These are phyloP conservation scores for Aspergillus proliferans DNA, from an alignment of 2,329 filamentous ascomycete species.

Conservation along the genomic window DNA sequence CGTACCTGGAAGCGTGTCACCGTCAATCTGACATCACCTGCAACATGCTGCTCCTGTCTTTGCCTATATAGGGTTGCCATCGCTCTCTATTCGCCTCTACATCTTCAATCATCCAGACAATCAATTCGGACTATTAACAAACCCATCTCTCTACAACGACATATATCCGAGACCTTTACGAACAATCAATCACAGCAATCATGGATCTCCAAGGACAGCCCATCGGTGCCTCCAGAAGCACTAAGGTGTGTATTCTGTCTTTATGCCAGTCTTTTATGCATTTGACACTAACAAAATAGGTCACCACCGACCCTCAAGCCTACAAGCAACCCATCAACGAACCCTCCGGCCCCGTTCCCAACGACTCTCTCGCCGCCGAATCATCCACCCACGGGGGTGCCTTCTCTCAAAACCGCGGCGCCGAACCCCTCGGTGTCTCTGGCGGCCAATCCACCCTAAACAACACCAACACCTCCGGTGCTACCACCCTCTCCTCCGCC, in stretches of 20 bases:
- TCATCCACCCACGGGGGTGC: constrained; percentile 56
- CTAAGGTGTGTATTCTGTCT: constrained; percentile 23
- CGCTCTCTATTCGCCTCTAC: neutral
- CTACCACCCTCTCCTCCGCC: constrained; percentile 46
- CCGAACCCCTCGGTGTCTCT: constrained; percentile 44
- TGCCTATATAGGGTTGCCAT: constrained; percentile 18
- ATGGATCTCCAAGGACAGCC: constrained; percentile 39
- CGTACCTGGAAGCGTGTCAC: constrained; percentile 4
- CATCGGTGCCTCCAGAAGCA: constrained; percentile 26
- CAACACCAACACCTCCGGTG: constrained; percentile 51
- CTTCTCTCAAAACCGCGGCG: constrained; percentile 56
- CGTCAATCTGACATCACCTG: constrained; percentile 31
- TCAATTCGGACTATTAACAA: neutral
- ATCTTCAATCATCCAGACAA: neutral
- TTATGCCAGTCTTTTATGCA: neutral
- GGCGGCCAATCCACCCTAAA: constrained; percentile 51
- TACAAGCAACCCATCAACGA: constrained; percentile 53
- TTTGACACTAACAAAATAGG: constrained; percentile 6
- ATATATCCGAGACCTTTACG: neutral
- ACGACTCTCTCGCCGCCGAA: constrained; percentile 70
- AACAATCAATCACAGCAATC: constrained; percentile 16
- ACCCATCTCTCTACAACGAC: neutral
- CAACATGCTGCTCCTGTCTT: neutral
- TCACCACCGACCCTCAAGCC: constrained; percentile 44
- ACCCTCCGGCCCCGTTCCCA: constrained; percentile 55